These are phyloP conservation scores for Penicillium verrucosum DNA, from an alignment of 2,329 filamentous ascomycete species.

Conservation along the genomic window DNA sequence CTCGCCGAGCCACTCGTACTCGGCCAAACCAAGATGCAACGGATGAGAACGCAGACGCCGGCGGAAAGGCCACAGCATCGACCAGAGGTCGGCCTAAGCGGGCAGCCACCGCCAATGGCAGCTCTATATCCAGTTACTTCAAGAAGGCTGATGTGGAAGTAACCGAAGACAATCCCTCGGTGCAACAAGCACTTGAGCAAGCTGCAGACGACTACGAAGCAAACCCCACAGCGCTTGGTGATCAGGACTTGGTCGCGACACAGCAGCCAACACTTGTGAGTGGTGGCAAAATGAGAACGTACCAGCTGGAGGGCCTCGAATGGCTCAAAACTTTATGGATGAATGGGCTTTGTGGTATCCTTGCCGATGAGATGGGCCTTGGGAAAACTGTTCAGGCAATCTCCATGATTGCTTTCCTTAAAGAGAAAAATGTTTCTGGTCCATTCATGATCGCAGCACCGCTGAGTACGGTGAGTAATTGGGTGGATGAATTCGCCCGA, in stretches of 20 bases:
- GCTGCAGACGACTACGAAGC: slow-evolving; percentile 57
- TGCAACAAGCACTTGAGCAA: slow-evolving; percentile 58
- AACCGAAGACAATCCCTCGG: slow-evolving; percentile 51
- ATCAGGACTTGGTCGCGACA: slow-evolving; percentile 72
- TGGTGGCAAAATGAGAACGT: slow-evolving; percentile 87
- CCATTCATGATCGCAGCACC: slow-evolving; percentile 90
- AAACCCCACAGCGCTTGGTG: slow-evolving; percentile 59
- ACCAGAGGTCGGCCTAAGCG: slow-evolving; percentile 32
- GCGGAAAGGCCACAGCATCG: slow-evolving; percentile 21
- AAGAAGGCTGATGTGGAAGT: slow-evolving; percentile 57
- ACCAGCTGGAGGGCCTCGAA: slow-evolving; percentile 89
- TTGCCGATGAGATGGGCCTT: slow-evolving; percentile 92
- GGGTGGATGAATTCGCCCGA: slow-evolving; percentile 87
- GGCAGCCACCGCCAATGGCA: slow-evolving; percentile 23
- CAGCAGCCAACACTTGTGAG: slow-evolving; percentile 80
- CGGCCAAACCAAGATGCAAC: slow-evolving; percentile 18
- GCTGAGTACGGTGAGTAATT: slow-evolving; percentile 87
- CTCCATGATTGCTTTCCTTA: slow-evolving; percentile 77
- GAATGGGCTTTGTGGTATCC: slow-evolving; percentile 85
- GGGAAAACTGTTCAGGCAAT: slow-evolving; percentile 93
- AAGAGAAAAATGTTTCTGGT: slow-evolving; percentile 82
- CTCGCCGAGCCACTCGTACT: slow-evolving; percentile 35
- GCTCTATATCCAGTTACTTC: slow-evolving; percentile 59
- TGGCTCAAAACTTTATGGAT: slow-evolving; percentile 84
- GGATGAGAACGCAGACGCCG: slow-evolving; percentile 18